Base-by-base conservation (phyloP, 768 basidiomycete species). In the Termitomyces sp. region DNA sequence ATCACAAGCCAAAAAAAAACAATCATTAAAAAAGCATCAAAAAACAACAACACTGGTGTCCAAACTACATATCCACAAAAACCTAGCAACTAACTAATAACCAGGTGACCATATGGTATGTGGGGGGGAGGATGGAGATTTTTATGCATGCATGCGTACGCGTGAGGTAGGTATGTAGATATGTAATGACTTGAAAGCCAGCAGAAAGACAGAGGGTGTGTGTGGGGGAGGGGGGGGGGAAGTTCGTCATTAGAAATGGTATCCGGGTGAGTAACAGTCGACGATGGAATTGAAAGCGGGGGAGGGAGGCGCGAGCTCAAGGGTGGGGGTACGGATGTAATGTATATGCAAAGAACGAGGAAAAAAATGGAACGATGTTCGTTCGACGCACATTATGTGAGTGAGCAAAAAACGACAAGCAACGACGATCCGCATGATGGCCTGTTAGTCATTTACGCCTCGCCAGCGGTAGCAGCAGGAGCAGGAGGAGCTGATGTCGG, bases 101-200 rank as follows among this genome's bases (percentile, higher is more conserved):
- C 53, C 44, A 56, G 44, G 50, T 43, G 55, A 45, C 35, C 50
- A 42, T 56, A 56, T 45, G 55, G 45, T 56, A 52, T 52, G 50
- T 56, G 36, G 35, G 32, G 25, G 13, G 12, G 15, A 36, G n/a
- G 23, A 10, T 9, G 38, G 22, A 40, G 7, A 36, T 11, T 49
- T 48, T 49, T 27, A 33, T 48, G 46, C 11, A 18, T 48, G 46
- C 45, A 41, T 41, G 23, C 42, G 25, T 43, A 25, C 47, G 5
- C 47, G 48, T 38, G 35, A 16, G 47, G 18, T 36, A 49, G 47
- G 29, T 45, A 13, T 9, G 42, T 11, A 18, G 41, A 20, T 25
- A 42, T 20, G 41, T 42, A 25, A 23, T 35, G 22, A 16, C 33
- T 48, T 48, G 39, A n/a, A 52, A 12, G 32, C 36, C 50, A 40